Percentiles rank a stretch among this genome's conserved stretches.
Evolutionary conservation across 306 rosid genomes (phyloP).

Genomic region (Neltuma alba): DNA sequence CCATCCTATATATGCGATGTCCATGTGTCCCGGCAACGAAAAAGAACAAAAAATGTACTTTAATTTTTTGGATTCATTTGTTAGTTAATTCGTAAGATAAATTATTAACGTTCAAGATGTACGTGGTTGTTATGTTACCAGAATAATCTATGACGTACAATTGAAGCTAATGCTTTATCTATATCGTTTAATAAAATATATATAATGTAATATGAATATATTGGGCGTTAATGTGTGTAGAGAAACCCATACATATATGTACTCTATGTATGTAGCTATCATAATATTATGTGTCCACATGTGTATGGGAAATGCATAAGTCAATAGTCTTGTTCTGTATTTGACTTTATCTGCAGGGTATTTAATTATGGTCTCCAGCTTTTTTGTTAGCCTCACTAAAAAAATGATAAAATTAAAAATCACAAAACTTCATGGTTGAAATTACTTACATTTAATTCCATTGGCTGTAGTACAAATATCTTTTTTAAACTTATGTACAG

Average conservation of each 20-base stretch:
- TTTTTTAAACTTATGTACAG: too few species aligned
- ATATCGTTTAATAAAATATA: not conserved
- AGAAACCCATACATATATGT: not conserved
- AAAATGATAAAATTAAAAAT: not conserved
- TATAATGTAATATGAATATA: too few species aligned
- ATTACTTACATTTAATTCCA: not conserved
- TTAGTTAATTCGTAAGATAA: too few species aligned
- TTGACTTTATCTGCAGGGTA: conserved; percentile 14
- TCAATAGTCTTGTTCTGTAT: conserved; percentile 12
- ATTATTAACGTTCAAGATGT: not conserved
- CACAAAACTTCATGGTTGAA: not conserved
- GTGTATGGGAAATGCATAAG: conserved; percentile 22
- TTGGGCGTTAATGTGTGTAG: not conserved
- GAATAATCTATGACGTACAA: not conserved
- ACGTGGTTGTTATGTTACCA: too few species aligned
- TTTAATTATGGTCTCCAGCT: not conserved
- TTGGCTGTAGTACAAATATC: too few species aligned
- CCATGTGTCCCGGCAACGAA: not conserved
- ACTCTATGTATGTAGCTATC: not conserved
- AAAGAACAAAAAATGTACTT: too few species aligned
- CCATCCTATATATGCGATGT: not conserved
- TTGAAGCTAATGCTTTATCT: not conserved
- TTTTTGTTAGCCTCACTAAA: not conserved
- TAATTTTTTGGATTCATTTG: not conserved
- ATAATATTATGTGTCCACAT: conserved; percentile 17